Evolutionary conservation across 164 flowering plant species (phyloP).

Genomic region (Brasenia schreberi): DNA sequence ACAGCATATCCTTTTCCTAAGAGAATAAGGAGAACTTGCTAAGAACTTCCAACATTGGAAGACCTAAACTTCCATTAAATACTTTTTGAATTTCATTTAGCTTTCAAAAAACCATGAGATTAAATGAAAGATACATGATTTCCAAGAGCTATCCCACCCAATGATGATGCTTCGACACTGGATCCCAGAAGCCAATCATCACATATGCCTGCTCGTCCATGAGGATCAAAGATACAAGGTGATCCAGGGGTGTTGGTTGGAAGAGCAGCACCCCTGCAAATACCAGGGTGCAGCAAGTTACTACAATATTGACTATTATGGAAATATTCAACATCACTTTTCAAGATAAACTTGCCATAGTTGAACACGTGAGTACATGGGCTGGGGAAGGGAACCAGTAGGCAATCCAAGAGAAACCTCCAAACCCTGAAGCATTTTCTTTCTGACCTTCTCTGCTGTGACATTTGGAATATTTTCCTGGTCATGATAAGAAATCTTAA

Average conservation of each 20-base stretch:
- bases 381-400: slow-evolving; percentile 56
- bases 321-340: not conserved
- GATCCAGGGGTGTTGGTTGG: slow-evolving; percentile 76
- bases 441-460: slow-evolving; percentile 76
- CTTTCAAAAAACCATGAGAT: too few species aligned
- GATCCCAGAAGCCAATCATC: slow-evolving; percentile 98
- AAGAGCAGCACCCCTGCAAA: slow-evolving; percentile 93
- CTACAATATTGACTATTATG: not conserved
- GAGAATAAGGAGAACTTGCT: too few species aligned
- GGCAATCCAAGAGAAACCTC: slow-evolving; percentile 67
- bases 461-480: slow-evolving; percentile 83
- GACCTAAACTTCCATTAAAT: too few species aligned
- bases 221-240: slow-evolving; percentile 91
- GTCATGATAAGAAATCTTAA: not conserved
- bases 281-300: slow-evolving; percentile 4
- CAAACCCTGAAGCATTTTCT: slow-evolving; percentile 70
- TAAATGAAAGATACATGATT: slow-evolving; percentile 41
- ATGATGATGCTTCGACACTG: slow-evolving; percentile 75
- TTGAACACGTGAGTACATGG: slow-evolving; percentile 60
- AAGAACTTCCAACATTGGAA: too few species aligned
- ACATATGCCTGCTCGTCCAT: slow-evolving; percentile 90
- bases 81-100: too few species aligned
- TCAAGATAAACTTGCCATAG: slow-evolving; percentile 36
- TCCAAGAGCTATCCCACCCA: slow-evolving; percentile 85
- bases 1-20: too few species aligned